These are phyloP conservation scores for Tuber melanosporum DNA, from an alignment of 495 filamentous ascomycete species.

Conservation along the genomic window DNA sequence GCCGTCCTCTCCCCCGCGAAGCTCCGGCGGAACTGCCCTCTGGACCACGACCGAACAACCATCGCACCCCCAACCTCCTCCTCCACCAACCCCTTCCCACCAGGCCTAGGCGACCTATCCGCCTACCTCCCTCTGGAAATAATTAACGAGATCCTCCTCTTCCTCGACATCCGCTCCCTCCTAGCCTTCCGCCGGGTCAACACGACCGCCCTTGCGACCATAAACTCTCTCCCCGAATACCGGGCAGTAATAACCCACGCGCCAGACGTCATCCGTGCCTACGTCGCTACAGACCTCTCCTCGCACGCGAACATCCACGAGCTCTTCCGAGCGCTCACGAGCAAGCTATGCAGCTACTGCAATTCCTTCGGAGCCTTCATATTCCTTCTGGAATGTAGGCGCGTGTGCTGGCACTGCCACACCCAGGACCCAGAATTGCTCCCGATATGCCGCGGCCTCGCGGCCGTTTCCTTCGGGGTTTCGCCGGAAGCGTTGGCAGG, in stretches of 20 bases:
- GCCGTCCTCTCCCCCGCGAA: conserved; percentile 19
- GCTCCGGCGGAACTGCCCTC: conserved; percentile 13
- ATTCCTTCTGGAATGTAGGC: conserved; percentile 25
- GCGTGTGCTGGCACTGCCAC: conserved; percentile 32
- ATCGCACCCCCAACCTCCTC: conserved; percentile 14
- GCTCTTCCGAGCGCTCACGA: conserved; percentile 18
- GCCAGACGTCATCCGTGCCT: conserved; percentile 20
- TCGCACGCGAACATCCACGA: conserved; percentile 17
- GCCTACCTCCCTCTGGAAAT: conserved; percentile 28
- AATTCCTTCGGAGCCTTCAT: conserved; percentile 25
- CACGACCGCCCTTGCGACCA: conserved; percentile 14
- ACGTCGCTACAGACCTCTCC: conserved; percentile 23
- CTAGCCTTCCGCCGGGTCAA: conserved; percentile 16
- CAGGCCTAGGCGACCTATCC: conserved; percentile 16
- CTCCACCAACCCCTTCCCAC: neutral
- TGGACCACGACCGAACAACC: conserved; percentile 19
- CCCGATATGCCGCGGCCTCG: conserved; percentile 16
- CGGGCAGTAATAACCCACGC: conserved; percentile 22
- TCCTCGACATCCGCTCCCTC: conserved; percentile 20
- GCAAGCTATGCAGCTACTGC: conserved; percentile 20
- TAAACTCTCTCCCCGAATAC: conserved; percentile 23
- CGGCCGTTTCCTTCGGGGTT: conserved; percentile 18
- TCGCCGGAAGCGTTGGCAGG: conserved; percentile 7
- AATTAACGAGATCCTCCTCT: conserved; percentile 26
- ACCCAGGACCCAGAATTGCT: conserved; percentile 33